Evolutionary conservation across 495 filamentous ascomycete genomes (phyloP).

Genomic region (Copromyces sp.): DNA sequence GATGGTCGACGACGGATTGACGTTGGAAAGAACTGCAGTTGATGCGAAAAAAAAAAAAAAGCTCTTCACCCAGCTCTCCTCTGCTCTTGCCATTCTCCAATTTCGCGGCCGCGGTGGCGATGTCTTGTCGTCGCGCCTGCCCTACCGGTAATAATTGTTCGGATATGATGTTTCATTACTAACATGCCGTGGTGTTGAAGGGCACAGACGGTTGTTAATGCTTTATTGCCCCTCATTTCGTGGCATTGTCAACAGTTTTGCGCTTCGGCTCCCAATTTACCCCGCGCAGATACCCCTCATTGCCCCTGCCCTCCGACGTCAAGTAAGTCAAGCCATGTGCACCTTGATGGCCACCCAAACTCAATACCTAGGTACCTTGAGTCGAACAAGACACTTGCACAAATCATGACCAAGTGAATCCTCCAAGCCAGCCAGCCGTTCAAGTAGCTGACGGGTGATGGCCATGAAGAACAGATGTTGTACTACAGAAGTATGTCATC

Average conservation of each 20-base stretch:
- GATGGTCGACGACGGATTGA: not conserved
- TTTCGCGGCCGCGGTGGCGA: not conserved
- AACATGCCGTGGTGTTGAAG: not conserved
- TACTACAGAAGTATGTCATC: not conserved
- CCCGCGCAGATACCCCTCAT: not conserved
- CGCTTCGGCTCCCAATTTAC: not conserved
- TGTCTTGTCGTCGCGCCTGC: not conserved
- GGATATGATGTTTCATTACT: not conserved
- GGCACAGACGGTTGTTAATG: not conserved
- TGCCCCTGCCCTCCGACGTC: not conserved
- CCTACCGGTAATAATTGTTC: not conserved
- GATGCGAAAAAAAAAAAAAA: not conserved
- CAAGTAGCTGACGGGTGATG: not conserved
- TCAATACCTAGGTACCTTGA: not conserved
- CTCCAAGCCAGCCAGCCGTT: not conserved
- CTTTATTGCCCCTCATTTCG: not conserved
- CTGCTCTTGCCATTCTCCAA: not conserved
- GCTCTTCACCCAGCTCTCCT: not conserved
- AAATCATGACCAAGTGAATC: not conserved
- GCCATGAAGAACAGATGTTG: not conserved
- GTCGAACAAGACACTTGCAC: not conserved
- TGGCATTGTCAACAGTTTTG: not conserved
- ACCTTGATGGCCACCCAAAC: not conserved
- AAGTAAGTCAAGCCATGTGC: not conserved
- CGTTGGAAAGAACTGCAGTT: not conserved